Conservation (phyloP, 192 early-diverging fungal genomes). For the Thamnidium elegans region DNA sequence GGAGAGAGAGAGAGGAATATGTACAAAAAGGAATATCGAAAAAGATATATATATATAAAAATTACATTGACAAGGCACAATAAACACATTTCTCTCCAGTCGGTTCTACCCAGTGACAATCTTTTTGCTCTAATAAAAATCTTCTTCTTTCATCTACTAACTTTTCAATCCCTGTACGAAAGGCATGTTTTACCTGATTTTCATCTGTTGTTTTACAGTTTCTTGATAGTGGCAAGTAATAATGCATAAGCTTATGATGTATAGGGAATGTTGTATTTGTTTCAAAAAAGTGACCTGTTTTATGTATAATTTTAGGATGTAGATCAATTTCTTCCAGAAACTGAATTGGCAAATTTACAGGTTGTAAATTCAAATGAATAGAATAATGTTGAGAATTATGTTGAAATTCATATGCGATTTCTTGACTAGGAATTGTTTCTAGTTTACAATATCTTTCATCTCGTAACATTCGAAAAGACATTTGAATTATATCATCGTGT, state of each 20-base stretch:
- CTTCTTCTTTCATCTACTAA: not conserved
- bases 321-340: not conserved
- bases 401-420: slow-evolving; percentile 1
- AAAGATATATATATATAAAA: no score
- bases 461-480: not conserved
- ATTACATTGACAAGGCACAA: not conserved
- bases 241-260: not conserved
- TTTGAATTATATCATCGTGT: not conserved
- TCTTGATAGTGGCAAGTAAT: not conserved
- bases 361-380: not conserved
- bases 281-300: not conserved
- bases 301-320: not conserved
- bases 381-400: not conserved
- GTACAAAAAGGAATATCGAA: not conserved
- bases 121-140: not conserved
- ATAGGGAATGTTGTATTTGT: not conserved
- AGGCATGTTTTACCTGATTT: not conserved
- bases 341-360: not conserved
- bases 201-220: not conserved
- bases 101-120: not conserved
- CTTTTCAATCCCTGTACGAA: not conserved
- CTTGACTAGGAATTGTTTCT: not conserved
- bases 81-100: not conserved
- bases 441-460: not conserved
- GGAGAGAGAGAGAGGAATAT: not conserved